Evolutionary conservation across 192 early-diverging fungal species (phyloP).

Genomic region (Pilaira anomala): DNA sequence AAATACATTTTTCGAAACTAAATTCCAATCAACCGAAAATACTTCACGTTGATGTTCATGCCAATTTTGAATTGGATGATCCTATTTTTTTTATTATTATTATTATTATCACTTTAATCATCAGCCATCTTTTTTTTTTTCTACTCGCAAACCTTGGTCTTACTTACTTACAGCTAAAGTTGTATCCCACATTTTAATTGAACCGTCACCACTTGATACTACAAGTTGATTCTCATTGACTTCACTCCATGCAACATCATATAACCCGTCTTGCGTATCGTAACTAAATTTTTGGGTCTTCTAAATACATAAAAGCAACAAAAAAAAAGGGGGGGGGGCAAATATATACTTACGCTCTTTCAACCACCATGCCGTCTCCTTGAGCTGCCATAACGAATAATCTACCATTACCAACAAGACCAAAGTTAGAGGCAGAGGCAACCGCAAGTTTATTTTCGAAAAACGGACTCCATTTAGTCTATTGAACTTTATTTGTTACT

Average conservation of each 20-base stretch:
- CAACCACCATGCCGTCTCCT: conserved; percentile 42
- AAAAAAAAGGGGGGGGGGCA: neutral
- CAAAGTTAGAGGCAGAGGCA: conserved; percentile 92
- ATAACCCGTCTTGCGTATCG: conserved; percentile 96
- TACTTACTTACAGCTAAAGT: conserved; percentile 65
- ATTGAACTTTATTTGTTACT: conserved; percentile 4
- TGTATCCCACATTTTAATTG: conserved; percentile 92
- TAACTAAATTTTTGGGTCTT: conserved; percentile 63
- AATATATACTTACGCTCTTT: conserved; percentile 58
- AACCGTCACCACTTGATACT: conserved; percentile 90
- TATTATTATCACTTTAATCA: conserved; percentile 12
- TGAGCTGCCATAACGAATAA: conserved; percentile 69
- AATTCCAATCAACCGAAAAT: conserved; percentile 94
- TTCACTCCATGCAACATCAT: conserved; percentile 95
- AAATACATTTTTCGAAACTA: conserved; percentile 84
- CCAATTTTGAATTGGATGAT: conserved; percentile 88
- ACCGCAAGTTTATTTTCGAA: conserved; percentile 84
- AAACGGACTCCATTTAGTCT: conserved; percentile 94
- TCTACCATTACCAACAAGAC: conserved; percentile 93
- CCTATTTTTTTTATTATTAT: conserved; percentile 47
- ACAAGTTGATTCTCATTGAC: conserved; percentile 91
- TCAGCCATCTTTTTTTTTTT: no score
- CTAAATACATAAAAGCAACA: neutral
- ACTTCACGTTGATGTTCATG: conserved; percentile 92
- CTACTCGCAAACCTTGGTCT: neutral